Evolutionary conservation across 371 early-diverging fungal species (phyloP).

Genomic region (Mucor mucedo): DNA sequence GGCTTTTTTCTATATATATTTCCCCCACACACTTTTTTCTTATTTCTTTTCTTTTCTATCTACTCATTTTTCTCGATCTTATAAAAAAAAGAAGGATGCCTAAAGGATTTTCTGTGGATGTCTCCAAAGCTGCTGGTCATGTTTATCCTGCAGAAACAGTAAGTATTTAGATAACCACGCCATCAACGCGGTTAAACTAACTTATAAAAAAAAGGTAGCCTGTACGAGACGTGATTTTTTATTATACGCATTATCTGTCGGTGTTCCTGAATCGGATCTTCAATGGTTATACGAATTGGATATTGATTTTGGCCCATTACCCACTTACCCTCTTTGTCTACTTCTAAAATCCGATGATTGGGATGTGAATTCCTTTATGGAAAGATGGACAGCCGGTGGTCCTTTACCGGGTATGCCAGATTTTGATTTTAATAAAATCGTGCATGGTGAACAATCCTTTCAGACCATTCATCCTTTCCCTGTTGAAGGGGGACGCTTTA

Average conservation of each 20-base stretch:
- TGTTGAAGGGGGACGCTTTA: constrained; percentile 58
- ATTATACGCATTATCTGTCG: constrained; percentile 73
- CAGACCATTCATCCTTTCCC: constrained; percentile 68
- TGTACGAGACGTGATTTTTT: constrained; percentile 73
- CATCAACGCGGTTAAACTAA: neutral
- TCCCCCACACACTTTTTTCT: neutral
- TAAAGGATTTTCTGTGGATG: constrained; percentile 33
- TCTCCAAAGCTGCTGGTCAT: constrained; percentile 32
- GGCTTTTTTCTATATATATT: neutral
- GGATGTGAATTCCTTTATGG: constrained; percentile 67
- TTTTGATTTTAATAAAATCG: constrained; percentile 68
- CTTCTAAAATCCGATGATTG: constrained; percentile 56
- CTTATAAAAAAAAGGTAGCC: constrained; percentile 33
- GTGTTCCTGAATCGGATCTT: constrained; percentile 62
- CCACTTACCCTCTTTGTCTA: constrained; percentile 72
- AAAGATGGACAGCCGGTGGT: constrained; percentile 37
- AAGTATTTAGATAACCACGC: neutral
- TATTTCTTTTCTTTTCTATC: neutral
- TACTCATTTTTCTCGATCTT: neutral
- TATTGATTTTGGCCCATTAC: constrained; percentile 67
- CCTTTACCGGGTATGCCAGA: constrained; percentile 66
- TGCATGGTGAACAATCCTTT: constrained; percentile 76
- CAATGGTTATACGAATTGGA: constrained; percentile 72
- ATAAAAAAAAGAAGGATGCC: constrained; percentile 13
- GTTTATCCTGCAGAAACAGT: constrained; percentile 18